A percentile compares a stretch with the other conserved stretches of the same genome.
phyloP scores from a whole-genome alignment of 345 rosid genomes.

The Brassica cretica region DNA sequence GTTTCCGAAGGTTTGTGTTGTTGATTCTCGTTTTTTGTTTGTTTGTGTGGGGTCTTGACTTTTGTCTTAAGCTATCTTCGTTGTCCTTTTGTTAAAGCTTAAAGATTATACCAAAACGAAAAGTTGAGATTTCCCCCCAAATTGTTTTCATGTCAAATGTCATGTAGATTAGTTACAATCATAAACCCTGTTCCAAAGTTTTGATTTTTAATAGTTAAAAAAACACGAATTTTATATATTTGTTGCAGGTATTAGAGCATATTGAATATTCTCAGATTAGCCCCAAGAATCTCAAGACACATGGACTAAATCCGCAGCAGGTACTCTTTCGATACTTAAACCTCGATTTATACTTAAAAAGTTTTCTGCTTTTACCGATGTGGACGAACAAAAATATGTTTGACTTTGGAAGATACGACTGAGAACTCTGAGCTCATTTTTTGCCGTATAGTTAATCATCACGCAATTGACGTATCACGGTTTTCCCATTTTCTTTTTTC shows the following conservation, averaged over 20 bases:
- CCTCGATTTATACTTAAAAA: not conserved
- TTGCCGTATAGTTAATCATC: not conserved
- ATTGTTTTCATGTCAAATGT: not conserved
- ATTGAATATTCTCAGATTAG: slow-evolving; percentile 19
- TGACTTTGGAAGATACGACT: not conserved
- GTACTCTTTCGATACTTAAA: slow-evolving; percentile 18
- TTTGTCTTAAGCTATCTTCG: slow-evolving; percentile 2
- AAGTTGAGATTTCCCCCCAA: not conserved
- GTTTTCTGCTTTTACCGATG: not conserved
- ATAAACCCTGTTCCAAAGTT: slow-evolving; percentile 25
- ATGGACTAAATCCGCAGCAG: slow-evolving; percentile 16
- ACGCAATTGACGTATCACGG: not conserved
- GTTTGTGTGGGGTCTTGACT: not conserved
- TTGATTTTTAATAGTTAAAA: slow-evolving; percentile 4
- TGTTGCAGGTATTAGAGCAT: slow-evolving; percentile 24
- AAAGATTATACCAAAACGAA: slow-evolving; percentile 9
- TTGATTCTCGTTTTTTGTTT: not conserved
- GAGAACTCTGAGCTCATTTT: not conserved
- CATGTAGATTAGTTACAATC: slow-evolving; percentile 3
- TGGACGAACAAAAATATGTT: not conserved
- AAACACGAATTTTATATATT: not conserved
- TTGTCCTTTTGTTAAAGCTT: slow-evolving; percentile 7
- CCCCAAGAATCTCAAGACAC: slow-evolving; percentile 20
- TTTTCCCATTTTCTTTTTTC: not conserved
- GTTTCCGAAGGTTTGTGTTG: slow-evolving; percentile 2